These are phyloP conservation scores for Pharus latifolius DNA, from an alignment of 176 grass and related monocot genomes.

Conservation along the genomic window DNA sequence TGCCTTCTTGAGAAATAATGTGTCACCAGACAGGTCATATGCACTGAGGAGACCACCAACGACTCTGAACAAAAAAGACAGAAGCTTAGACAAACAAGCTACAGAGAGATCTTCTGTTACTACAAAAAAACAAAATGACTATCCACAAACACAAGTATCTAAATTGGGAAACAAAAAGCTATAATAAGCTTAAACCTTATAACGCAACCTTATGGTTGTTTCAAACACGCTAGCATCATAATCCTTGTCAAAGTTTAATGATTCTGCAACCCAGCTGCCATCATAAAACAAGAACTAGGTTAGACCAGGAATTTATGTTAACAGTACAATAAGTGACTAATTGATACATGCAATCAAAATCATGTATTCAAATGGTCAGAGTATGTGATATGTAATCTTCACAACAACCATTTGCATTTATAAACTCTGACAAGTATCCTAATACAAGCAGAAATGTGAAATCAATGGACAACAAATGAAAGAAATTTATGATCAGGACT, in stretches of 20 bases:
- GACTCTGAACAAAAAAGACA: conserved; percentile 30
- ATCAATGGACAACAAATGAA: not conserved
- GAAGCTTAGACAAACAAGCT: conserved; percentile 3
- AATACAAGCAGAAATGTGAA: not conserved
- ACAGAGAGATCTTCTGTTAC: not conserved
- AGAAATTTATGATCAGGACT: not conserved
- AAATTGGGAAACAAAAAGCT: not conserved
- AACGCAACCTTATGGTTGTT: conserved; percentile 65
- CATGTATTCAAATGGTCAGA: not conserved
- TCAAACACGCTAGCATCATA: conserved; percentile 65
- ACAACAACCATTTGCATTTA: not conserved
- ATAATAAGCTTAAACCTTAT: conserved; percentile 28
- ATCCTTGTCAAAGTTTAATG: conserved; percentile 63
- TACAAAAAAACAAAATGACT: not conserved
- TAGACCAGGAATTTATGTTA: not conserved
- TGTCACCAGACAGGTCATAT: conserved; percentile 56
- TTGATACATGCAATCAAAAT: not conserved
- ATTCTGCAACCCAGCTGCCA: conserved; percentile 59
- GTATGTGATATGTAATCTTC: not conserved
- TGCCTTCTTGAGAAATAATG: conserved; percentile 59
- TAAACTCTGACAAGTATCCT: not conserved
- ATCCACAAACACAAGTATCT: not conserved
- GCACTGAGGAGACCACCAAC: conserved; percentile 55
- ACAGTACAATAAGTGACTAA: not conserved
- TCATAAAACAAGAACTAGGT: not conserved